Base-by-base conservation (phyloP, 305 asterid genomes). In the Fraxinus latifolia region DNA sequence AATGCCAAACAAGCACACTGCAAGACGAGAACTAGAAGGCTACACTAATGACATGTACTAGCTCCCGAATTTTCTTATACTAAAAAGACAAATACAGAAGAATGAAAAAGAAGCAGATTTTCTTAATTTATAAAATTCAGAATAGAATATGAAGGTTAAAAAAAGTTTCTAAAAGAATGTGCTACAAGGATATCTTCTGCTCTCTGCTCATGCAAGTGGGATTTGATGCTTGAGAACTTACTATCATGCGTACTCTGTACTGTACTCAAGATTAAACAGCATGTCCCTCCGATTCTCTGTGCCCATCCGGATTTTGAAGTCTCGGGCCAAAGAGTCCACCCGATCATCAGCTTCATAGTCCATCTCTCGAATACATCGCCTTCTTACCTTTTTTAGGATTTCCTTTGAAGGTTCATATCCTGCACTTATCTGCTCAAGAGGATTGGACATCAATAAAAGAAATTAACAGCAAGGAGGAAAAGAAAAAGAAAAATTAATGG, bases 281-380 rank as follows among this genome's bases (percentile, higher is more conserved):
- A 86, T 0, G 82, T 90, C 84, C 86, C 91, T 84, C 75, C 98
- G 93, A 80, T 1, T 80, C 81, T 93, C 98, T 11, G 80, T 14
- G 67, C 91, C 90, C 92, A 91, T 42, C 79, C 83, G 78, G 55
- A 90, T 84, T 2, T 85, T 79, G 53, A 89, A 84, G 80, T 87
- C 81, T 80, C 53, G 86, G 77, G 92, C 90, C 4, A 93, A 12
- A 77, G 90, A 74, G 23, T 70, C 94, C 32, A 93, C 85, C 82
- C 85, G 88, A 77, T 71, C 88, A 71, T 87, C 80, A 68, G 92
- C 82, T 79, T 87, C 96, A 37, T 82, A 58, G 82, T 94, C 95
- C 97, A 93, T 84, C 87, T 94, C 97, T 71, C 98, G 87, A 29
- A 81, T 17, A 50, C 93, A 89, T 83, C 98, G 93, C 85, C 98